Evolutionary conservation across 371 early-diverging fungal species (phyloP), one percentile per base, ranked within the genome.

Genomic region (Gilbertella persicaria): DNA sequence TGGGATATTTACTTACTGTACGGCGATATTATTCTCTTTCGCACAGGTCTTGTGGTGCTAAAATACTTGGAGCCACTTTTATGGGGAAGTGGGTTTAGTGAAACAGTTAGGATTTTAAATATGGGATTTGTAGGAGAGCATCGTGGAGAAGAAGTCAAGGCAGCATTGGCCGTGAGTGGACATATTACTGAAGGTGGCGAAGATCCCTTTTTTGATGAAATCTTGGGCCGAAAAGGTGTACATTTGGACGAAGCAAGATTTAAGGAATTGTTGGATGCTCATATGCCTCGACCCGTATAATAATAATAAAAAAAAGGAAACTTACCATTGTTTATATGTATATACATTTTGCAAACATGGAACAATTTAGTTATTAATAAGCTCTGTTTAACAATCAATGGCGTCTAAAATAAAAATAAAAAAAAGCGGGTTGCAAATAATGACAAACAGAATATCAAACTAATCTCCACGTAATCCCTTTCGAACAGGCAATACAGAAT

Each of bases 401-500:
- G 4, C 28, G 4, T 28, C 28, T 28, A 28, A 28, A 5, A 37
- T 5, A 37, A 37, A 17, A 37, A 47, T 21, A 33, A 47, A 28
- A 47, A 29, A 45, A 30, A 45, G 44, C 26, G n/a, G 44, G 25
- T 26, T 25, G 45, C 20, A 16, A 30, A 30, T 19, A 10, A 45
- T 4, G 13, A 28, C 9, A 5, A 29, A 10, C 29, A 29, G 17
- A 28, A 17, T 17, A 8, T 2, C 24, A 16, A 21, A 10, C 21
- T 50, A 50, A 33, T 57, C 66, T n/a, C 68, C 69, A 33, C 75
- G 75, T 29, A 84, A 69, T 7, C 85, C 85, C 58, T 83, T 83
- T 43, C 84, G 65, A 8, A 83, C 76, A 19, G 83, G 79, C 28
- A 83, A 60, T 9, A 85, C 81, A 44, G 79, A 82, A 45, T 85